phyloP scores from a whole-genome alignment of 352 stramenopile species.

The Pythium utonaiense region DNA sequence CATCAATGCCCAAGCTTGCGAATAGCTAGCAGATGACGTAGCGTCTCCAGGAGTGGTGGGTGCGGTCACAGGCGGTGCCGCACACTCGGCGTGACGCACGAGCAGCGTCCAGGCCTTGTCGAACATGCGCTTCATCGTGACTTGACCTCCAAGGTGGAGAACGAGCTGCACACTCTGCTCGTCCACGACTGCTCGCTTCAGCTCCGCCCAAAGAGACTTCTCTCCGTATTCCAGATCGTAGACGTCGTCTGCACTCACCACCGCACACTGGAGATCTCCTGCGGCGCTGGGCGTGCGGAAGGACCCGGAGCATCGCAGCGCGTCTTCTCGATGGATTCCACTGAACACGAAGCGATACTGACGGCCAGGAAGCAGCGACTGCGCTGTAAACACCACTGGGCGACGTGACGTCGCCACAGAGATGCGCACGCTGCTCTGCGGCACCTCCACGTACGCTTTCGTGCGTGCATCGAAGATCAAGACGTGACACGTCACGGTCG shows the following conservation, averaged over 20 bases:
- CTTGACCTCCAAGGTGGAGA: conserved; percentile 68
- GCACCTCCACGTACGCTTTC: conserved; percentile 38
- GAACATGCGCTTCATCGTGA: conserved; percentile 64
- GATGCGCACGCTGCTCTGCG: conserved; percentile 26
- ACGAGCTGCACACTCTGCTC: conserved; percentile 33
- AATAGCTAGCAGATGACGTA: conserved; percentile 3
- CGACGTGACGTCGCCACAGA: conserved; percentile 22
- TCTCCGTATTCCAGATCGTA: conserved; percentile 44
- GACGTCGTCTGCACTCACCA: conserved; percentile 51
- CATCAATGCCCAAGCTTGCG: conserved; percentile 34
- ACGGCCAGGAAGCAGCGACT: conserved; percentile 43
- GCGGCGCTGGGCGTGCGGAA: conserved; percentile 47
- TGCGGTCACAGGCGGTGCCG: conserved; percentile 8
- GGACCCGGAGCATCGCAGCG: conserved; percentile 22
- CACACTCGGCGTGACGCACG: conserved; percentile 40
- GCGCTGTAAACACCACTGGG: conserved; percentile 42
- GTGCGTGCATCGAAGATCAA: conserved; percentile 39
- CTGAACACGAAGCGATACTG: conserved; percentile 60
- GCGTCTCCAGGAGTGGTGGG: not conserved
- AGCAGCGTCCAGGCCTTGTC: conserved; percentile 62
- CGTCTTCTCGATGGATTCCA: conserved; percentile 44
- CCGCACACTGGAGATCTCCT: conserved; percentile 26
- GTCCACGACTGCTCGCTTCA: conserved; percentile 33
- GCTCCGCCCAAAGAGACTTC: conserved; percentile 41
- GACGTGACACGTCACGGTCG: conserved; percentile 46